Evolutionary conservation across 306 rosid species (phyloP).

Genomic region (Ceratonia siliqua): DNA sequence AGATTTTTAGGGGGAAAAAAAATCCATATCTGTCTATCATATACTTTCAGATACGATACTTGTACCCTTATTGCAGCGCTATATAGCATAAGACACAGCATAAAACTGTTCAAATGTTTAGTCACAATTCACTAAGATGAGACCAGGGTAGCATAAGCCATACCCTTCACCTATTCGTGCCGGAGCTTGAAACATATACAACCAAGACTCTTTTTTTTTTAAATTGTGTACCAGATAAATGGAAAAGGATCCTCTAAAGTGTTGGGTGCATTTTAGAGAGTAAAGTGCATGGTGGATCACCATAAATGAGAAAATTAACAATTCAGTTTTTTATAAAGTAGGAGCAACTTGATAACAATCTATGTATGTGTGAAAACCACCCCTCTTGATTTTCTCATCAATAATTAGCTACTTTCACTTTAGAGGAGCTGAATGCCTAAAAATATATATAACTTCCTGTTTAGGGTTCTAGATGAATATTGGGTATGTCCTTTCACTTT

Average conservation of each 20-base stretch:
- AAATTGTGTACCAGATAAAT: not conserved
- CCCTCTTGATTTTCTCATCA: not conserved
- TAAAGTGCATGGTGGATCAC: not conserved
- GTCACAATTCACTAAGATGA: not conserved
- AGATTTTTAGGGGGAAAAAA: too few species aligned
- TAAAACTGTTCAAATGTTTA: not conserved
- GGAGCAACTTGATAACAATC: not conserved
- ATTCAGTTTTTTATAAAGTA: not conserved
- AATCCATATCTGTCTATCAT: too few species aligned
- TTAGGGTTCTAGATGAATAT: not conserved
- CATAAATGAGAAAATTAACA: not conserved
- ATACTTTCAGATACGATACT: not conserved
- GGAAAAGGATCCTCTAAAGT: not conserved
- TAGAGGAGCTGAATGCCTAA: not conserved
- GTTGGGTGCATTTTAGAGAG: not conserved
- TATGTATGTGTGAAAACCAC: not conserved
- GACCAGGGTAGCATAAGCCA: not conserved
- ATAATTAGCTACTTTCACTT: not conserved
- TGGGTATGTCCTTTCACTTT: not conserved
- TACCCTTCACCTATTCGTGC: not conserved
- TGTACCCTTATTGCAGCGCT: not conserved
- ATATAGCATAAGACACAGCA: not conserved
- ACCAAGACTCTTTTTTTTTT: not conserved
- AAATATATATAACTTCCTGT: not conserved
- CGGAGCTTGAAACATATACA: not conserved